phyloP scores from a whole-genome alignment of 345 rosid genomes.

The Eucalyptus virginea region DNA sequence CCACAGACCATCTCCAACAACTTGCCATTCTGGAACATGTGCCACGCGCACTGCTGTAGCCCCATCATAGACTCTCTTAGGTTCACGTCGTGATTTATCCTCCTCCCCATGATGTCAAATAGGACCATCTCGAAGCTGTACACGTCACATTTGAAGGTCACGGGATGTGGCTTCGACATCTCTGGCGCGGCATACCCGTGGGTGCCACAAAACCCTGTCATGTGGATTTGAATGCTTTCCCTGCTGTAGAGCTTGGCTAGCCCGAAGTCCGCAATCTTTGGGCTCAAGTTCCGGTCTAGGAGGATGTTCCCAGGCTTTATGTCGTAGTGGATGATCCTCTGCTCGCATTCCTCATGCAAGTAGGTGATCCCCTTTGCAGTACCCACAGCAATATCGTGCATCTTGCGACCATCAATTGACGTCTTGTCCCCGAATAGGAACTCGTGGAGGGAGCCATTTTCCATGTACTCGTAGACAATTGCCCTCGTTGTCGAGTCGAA shows the following conservation, averaged over 20 bases:
- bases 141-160: slow-evolving; percentile 1
- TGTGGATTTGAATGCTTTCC: neutral
- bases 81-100: neutral
- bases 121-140: slow-evolving; percentile 9
- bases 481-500: accelerated
- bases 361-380: neutral
- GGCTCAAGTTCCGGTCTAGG: neutral
- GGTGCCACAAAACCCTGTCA: neutral
- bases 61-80: neutral
- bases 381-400: neutral
- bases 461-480: accelerated
- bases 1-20: neutral
- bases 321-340: neutral
- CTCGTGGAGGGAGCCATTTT: neutral
- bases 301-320: neutral
- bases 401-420: neutral
- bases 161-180: neutral
- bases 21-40: neutral
- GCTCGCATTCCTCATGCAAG: neutral
- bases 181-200: neutral
- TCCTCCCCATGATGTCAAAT: neutral
- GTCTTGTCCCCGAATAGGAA: neutral
- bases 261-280: neutral
- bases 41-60: neutral
- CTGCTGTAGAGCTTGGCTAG: neutral